A percentile compares a stretch with the other conserved stretches of the same genome.
Evolutionary conservation across 768 basidiomycete genomes (phyloP).

Genomic region (Galerina sulciceps): DNA sequence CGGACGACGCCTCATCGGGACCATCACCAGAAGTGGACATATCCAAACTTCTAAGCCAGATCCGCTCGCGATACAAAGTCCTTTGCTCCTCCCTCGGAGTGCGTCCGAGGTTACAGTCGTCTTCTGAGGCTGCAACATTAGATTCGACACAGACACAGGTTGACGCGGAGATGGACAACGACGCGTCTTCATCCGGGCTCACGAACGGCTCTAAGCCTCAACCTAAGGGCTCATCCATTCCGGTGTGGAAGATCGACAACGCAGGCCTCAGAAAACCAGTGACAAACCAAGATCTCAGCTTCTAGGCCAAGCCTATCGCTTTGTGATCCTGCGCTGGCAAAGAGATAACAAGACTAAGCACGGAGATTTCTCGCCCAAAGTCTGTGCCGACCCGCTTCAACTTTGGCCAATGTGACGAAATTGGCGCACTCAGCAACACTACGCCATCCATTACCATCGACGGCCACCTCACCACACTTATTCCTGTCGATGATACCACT

Average conservation of each 20-base stretch:
- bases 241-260: conserved; percentile 30
- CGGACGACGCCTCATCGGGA: not conserved
- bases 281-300: conserved; percentile 25
- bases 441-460: too few relatives aligned
- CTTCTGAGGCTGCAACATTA: conserved; percentile 1
- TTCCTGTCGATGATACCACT: too few relatives aligned
- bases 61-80: conserved; percentile 85
- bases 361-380: too few relatives aligned
- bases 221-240: conserved; percentile 15
- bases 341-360: too few relatives aligned
- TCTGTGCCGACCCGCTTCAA: too few relatives aligned
- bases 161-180: conserved; percentile 6
- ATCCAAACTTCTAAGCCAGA: conserved; percentile 76
- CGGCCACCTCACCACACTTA: too few relatives aligned
- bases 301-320: conserved; percentile 2
- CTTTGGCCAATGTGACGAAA: too few relatives aligned
- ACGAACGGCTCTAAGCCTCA: not conserved
- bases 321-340: not conserved
- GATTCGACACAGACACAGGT: conserved; percentile 6
- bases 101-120: conserved; percentile 42
- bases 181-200: not conserved
- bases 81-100: conserved; percentile 85
- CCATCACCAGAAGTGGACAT: conserved; percentile 64
- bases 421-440: too few relatives aligned
- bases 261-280: conserved; percentile 18